Evolutionary conservation across 768 basidiomycete genomes (phyloP).

Genomic region (Russula compacta): DNA sequence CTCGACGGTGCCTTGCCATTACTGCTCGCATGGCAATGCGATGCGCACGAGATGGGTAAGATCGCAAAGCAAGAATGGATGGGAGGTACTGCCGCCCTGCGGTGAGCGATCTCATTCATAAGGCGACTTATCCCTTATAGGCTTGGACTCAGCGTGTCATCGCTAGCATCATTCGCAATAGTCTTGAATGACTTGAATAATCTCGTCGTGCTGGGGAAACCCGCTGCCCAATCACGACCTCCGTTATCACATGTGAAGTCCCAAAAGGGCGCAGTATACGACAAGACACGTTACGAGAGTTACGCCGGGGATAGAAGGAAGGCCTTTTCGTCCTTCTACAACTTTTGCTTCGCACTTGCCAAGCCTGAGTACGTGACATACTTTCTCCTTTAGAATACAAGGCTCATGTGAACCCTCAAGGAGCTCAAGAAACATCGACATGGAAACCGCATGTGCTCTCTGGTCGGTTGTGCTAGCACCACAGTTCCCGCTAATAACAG

Average conservation of each 20-base stretch:
- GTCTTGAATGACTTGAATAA: conserved; percentile 54
- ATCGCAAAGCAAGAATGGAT: conserved; percentile 63
- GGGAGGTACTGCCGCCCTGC: conserved; percentile 39
- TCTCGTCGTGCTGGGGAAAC: conserved; percentile 44
- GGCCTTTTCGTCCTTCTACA: conserved; percentile 58
- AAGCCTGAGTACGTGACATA: conserved; percentile 56
- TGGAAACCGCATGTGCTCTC: conserved; percentile 70
- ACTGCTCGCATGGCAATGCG: conserved; percentile 67
- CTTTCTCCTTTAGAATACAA: background rate
- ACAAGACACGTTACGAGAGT: conserved; percentile 40
- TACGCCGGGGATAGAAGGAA: conserved; percentile 41
- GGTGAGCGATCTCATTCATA: conserved; percentile 29
- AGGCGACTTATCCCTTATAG: conserved; percentile 2
- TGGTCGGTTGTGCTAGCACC: conserved; percentile 71
- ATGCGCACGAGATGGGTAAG: conserved; percentile 64
- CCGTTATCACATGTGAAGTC: conserved; percentile 23
- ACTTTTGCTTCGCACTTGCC: conserved; percentile 59
- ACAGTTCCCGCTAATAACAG: conserved; percentile 54
- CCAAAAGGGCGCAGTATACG: conserved; percentile 43
- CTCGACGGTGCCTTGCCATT: conserved; percentile 67
- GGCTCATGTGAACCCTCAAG: conserved; percentile 28
- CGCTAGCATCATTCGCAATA: conserved; percentile 38
- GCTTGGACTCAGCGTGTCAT: conserved; percentile 36
- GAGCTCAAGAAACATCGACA: conserved; percentile 67
- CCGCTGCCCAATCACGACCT: conserved; percentile 23